phyloP scores from a whole-genome alignment of 2,329 filamentous ascomycete species.

The Didymella sp. region DNA sequence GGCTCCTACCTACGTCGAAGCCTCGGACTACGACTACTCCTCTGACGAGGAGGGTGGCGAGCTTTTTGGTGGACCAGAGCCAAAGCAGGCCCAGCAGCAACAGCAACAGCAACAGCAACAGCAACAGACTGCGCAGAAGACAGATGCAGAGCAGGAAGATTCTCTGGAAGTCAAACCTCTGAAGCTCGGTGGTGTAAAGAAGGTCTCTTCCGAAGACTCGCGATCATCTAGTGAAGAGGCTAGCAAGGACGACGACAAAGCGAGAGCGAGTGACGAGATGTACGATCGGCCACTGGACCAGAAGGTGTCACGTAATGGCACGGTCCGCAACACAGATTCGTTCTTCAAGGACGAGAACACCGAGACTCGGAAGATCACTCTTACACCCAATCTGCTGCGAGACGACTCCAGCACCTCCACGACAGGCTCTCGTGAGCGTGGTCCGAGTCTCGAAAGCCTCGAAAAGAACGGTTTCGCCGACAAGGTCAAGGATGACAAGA shows the following conservation, averaged over 20 bases:
- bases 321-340: slow-evolving; percentile 88
- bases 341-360: slow-evolving; percentile 97
- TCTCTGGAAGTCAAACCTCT: slow-evolving; percentile 48
- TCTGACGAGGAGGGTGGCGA: slow-evolving; percentile 71
- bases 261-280: slow-evolving; percentile 70
- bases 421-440: slow-evolving; percentile 55
- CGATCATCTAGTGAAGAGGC: slow-evolving; percentile 47
- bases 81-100: slow-evolving; percentile 36
- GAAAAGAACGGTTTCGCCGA: slow-evolving; percentile 72
- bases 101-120: slow-evolving; percentile 35
- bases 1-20: slow-evolving; percentile 84
- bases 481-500: slow-evolving; percentile 73
- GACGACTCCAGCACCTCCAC: slow-evolving; percentile 68
- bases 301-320: slow-evolving; percentile 75
- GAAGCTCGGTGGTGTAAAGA: slow-evolving; percentile 45
- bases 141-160: slow-evolving; percentile 54
- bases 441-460: slow-evolving; percentile 76
- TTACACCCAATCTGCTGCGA: slow-evolving; percentile 89
- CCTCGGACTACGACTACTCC: slow-evolving; percentile 85
- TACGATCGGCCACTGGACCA: slow-evolving; percentile 58
- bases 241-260: slow-evolving; percentile 53
- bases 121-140: slow-evolving; percentile 32
- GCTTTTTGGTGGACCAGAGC: slow-evolving; percentile 46
- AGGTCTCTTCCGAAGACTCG: slow-evolving; percentile 38
- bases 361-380: slow-evolving; percentile 95